Conservation (phyloP, 148 eudicot genomes). For the Talinum fruticosum region DNA sequence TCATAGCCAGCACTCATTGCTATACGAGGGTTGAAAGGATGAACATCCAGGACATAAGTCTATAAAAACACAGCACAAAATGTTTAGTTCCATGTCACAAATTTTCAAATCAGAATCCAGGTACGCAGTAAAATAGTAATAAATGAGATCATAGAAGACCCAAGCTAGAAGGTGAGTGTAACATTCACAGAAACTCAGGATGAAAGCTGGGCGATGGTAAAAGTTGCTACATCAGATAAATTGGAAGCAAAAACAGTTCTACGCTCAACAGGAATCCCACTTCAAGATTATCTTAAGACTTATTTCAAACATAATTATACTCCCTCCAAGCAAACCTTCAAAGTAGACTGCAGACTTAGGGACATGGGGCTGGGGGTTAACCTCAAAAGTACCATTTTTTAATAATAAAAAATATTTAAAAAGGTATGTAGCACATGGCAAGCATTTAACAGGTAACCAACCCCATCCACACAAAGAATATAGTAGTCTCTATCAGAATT, state of each 20-base stretch:
- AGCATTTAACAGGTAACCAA: neutral
- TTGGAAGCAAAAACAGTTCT: neutral
- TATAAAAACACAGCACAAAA: conserved; percentile 22
- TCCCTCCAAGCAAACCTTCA: neutral
- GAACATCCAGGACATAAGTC: conserved; percentile 98
- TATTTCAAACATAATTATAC: neutral
- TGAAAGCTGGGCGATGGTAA: neutral
- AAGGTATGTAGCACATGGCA: neutral
- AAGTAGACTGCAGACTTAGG: neutral
- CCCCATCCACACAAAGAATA: neutral
- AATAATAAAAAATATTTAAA: too few species aligned
- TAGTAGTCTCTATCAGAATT: neutral
- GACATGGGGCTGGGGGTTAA: neutral
- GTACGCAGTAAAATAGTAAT: neutral
- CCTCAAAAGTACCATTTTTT: neutral
- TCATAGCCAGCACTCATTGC: conserved; percentile 99
- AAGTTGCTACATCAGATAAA: neutral
- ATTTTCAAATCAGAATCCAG: neutral
- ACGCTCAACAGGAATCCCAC: too few species aligned
- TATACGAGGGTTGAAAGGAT: conserved; percentile 93
- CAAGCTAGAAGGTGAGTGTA: neutral
- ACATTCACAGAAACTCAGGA: too few species aligned
- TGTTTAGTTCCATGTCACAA: neutral
- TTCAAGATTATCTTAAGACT: neutral
- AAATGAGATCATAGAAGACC: neutral